Percentiles rank a stretch among this genome's conserved stretches.
phyloP scores from a whole-genome alignment of 2,329 filamentous ascomycete genomes.

The Aspergillus luchuensis region DNA sequence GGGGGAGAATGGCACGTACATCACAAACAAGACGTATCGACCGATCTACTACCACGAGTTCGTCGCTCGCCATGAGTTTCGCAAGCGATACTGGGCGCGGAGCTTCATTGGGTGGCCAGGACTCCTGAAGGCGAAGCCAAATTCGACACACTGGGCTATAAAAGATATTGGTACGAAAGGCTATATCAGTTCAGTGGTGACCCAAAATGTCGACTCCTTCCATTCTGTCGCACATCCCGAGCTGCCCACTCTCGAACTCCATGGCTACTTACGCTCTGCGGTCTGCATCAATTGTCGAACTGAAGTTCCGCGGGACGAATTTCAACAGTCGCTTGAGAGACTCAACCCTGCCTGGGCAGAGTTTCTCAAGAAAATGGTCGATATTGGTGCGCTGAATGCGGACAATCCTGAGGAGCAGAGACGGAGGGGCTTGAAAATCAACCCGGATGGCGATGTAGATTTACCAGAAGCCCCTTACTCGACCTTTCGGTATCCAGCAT shows the following conservation, averaged over 20 bases:
- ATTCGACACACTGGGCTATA: slow-evolving; percentile 76
- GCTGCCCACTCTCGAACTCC: slow-evolving; percentile 78
- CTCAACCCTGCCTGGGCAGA: slow-evolving; percentile 86
- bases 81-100: slow-evolving; percentile 93
- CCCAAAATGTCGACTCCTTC: slow-evolving; percentile 97
- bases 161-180: slow-evolving; percentile 71
- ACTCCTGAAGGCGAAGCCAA: slow-evolving; percentile 75
- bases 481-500: slow-evolving; percentile 88
- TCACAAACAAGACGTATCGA: slow-evolving; percentile 83
- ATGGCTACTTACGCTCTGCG: slow-evolving; percentile 82
- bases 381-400: slow-evolving; percentile 73
- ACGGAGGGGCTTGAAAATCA: slow-evolving; percentile 73
- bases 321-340: slow-evolving; percentile 72
- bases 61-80: slow-evolving; percentile 72
- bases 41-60: slow-evolving; percentile 96
- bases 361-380: slow-evolving; percentile 72
- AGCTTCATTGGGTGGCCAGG: slow-evolving; percentile 92
- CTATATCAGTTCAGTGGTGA: slow-evolving; percentile 75
- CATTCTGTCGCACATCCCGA: slow-evolving; percentile 75
- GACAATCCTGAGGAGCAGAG: slow-evolving; percentile 72
- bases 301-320: slow-evolving; percentile 69
- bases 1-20: slow-evolving; percentile 86
- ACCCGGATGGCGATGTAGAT: slow-evolving; percentile 94
- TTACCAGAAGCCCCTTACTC: slow-evolving; percentile 83
- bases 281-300: slow-evolving; percentile 78